Percentiles rank a stretch among this genome's conserved stretches.
phyloP scores from a whole-genome alignment of 352 stramenopile genomes.

The Blastocystis sp. region DNA sequence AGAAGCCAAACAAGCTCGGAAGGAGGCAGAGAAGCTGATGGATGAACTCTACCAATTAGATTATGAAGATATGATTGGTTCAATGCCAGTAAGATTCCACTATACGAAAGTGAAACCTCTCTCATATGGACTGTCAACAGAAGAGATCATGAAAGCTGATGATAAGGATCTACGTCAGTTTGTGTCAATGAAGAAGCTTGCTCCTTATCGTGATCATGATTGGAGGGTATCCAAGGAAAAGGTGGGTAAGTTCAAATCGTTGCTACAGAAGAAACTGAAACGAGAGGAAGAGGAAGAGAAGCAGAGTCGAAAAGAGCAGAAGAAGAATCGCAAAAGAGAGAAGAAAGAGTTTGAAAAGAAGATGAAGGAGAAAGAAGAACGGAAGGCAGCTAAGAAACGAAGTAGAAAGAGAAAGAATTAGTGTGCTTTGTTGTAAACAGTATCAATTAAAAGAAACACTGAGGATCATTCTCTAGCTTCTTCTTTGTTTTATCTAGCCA shows the following conservation, averaged over 20 bases:
- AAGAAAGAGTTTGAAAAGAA: slow-evolving; percentile 34
- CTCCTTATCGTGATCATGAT: slow-evolving; percentile 82
- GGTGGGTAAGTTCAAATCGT: slow-evolving; percentile 72
- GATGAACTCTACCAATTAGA: slow-evolving; percentile 94
- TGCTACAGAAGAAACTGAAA: slow-evolving; percentile 71
- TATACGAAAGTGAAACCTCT: slow-evolving; percentile 87
- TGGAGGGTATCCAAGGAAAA: slow-evolving; percentile 69
- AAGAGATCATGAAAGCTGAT: slow-evolving; percentile 92
- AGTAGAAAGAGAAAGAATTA: slow-evolving; percentile 34
- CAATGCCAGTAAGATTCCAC: slow-evolving; percentile 88
- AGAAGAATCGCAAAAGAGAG: slow-evolving; percentile 66
- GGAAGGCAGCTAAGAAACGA: not conserved
- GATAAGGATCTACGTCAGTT: slow-evolving; percentile 89
- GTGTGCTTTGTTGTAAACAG: not conserved
- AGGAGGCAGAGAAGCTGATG: slow-evolving; percentile 81
- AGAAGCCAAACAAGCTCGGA: slow-evolving; percentile 67
- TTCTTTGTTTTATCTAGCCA: slow-evolving; percentile 47
- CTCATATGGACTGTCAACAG: slow-evolving; percentile 86
- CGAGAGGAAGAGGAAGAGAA: slow-evolving; percentile 66
- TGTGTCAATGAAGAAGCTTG: slow-evolving; percentile 91
- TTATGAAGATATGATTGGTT: slow-evolving; percentile 95
- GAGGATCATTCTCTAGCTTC: slow-evolving; percentile 4
- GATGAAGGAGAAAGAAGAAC: slow-evolving; percentile 47
- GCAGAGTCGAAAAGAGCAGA: slow-evolving; percentile 51
- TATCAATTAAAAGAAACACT: not conserved